Evolutionary conservation across 2,329 filamentous ascomycete genomes (phyloP).

Genomic region (Fusarium sp.): DNA sequence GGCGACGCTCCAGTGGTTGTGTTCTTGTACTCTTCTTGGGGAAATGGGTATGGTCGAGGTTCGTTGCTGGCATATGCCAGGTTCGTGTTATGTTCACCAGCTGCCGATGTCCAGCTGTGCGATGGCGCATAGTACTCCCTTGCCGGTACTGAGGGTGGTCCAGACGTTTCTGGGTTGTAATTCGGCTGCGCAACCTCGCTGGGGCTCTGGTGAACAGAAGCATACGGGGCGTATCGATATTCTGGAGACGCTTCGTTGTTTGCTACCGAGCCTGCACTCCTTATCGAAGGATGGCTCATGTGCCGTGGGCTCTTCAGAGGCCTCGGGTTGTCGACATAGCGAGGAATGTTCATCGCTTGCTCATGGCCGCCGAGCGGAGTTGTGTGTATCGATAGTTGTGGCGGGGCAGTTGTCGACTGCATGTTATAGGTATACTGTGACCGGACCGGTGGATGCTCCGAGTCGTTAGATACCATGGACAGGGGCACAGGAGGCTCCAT

Average conservation of each 20-base stretch:
- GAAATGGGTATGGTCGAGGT: constrained; percentile 63
- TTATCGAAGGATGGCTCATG: constrained; percentile 66
- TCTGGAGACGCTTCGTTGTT: constrained; percentile 65
- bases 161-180: constrained; percentile 52
- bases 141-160: constrained; percentile 47
- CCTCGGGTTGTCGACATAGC: constrained; percentile 69
- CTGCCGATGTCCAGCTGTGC: constrained; percentile 65
- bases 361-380: constrained; percentile 56
- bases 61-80: constrained; percentile 62
- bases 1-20: constrained; percentile 46
- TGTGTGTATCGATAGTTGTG: constrained; percentile 62
- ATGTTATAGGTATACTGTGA: constrained; percentile 70
- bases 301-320: constrained; percentile 70
- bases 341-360: constrained; percentile 65
- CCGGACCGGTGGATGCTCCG: constrained; percentile 62
- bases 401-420: constrained; percentile 63
- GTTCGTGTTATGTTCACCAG: constrained; percentile 61
- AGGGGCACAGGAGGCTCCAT: constrained; percentile 67
- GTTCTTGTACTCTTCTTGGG: constrained; percentile 62
- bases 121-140: constrained; percentile 68
- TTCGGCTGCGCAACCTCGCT: constrained; percentile 52
- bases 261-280: constrained; percentile 62
- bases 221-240: constrained; percentile 68
- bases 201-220: constrained; percentile 48
- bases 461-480: constrained; percentile 63